Evolutionary conservation across 2,329 filamentous ascomycete species (phyloP).

Genomic region (Cladosporium austrohemisphaericum): DNA sequence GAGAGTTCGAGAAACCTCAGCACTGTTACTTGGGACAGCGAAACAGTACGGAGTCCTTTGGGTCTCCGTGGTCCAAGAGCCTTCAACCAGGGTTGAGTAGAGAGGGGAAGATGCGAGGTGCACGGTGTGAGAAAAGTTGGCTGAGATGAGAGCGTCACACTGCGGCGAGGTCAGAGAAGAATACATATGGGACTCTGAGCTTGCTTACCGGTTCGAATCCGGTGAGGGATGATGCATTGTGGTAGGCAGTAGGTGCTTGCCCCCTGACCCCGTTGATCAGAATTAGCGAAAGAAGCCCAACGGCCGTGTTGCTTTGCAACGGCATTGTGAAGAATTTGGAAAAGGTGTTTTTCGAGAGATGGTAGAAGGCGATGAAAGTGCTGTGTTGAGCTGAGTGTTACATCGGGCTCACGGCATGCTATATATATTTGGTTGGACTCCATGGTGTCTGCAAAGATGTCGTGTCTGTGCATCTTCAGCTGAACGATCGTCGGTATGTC

Average conservation of each 20-base stretch:
- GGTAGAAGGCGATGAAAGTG: not conserved
- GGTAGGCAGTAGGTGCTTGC: not conserved
- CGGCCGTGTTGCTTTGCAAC: not conserved
- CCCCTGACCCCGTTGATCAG: not conserved
- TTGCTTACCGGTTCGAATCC: not conserved
- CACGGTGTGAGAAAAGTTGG: not conserved
- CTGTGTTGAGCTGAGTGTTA: not conserved
- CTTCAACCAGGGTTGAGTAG: constrained; percentile 5
- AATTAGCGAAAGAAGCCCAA: not conserved
- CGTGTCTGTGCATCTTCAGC: not conserved
- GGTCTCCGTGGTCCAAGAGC: constrained; percentile 10
- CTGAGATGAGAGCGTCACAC: constrained; percentile 1
- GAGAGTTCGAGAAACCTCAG: constrained; percentile 7
- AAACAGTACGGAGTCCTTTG: constrained; percentile 11
- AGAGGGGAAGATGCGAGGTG: not conserved
- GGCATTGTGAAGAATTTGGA: not conserved
- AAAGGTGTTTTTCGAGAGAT: not conserved
- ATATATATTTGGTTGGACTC: not conserved
- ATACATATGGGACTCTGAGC: not conserved
- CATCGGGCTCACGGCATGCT: not conserved
- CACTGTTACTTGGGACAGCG: constrained; percentile 2
- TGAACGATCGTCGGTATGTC: not conserved
- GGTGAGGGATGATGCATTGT: not conserved
- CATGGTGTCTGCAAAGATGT: not conserved
- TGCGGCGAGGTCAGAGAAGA: not conserved